Conservation (phyloP, 2,329 filamentous ascomycete species). For the Massarina eburnea region DNA sequence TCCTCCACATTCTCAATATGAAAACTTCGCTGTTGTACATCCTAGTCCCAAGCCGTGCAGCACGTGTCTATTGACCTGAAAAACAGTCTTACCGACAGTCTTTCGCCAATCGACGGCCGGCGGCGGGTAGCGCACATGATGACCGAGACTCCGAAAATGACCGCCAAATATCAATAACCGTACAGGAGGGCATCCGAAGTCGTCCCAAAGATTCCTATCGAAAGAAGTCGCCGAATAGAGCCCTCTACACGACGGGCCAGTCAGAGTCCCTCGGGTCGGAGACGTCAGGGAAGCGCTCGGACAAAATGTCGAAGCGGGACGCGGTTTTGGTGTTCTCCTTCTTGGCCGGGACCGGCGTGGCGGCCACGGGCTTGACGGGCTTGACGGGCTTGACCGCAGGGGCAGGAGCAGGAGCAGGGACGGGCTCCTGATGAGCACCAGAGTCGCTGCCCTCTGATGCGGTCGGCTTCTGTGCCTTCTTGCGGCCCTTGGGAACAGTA, state of each 20-base stretch:
- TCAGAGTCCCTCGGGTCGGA: conserved; percentile 43
- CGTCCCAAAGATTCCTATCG: background rate
- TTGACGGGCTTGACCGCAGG: conserved; percentile 16
- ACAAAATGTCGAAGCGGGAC: conserved; percentile 34
- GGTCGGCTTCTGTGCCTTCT: conserved; percentile 54
- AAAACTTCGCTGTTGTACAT: conserved; percentile 14
- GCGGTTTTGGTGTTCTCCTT: conserved; percentile 33
- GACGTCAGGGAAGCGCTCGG: conserved; percentile 24
- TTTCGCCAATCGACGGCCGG: background rate
- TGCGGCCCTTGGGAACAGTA: conserved; percentile 60
- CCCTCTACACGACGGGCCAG: conserved; percentile 43
- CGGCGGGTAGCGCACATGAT: background rate
- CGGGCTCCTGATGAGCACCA: conserved; percentile 15
- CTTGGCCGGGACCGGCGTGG: conserved; percentile 14
- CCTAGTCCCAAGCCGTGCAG: background rate
- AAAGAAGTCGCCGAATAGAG: background rate
- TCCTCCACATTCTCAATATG: background rate
- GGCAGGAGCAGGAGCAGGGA: conserved; percentile 20
- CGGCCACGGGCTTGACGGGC: conserved; percentile 18
- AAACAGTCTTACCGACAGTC: background rate
- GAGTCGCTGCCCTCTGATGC: conserved; percentile 44
- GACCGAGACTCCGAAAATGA: background rate
- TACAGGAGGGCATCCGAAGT: background rate
- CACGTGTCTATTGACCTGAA: background rate
- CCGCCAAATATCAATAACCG: background rate